Evolutionary conservation across 2,329 filamentous ascomycete genomes (phyloP).

Genomic region (Rhytidhysteron rufulum): DNA sequence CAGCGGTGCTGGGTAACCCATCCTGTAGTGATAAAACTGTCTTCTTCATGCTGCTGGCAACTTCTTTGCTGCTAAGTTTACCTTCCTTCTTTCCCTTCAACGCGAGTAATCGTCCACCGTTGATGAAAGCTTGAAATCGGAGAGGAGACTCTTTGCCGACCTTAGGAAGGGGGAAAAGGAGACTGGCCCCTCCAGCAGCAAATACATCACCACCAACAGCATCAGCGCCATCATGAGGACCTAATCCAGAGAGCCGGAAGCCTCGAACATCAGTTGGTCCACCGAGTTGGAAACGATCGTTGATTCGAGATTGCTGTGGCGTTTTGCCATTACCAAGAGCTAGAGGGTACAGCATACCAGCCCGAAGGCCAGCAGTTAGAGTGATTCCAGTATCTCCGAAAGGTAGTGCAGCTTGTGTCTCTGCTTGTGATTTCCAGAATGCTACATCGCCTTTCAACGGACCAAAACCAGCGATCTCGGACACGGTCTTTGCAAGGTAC

Average conservation of each 20-base stretch:
- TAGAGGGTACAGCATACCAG: constrained; percentile 80
- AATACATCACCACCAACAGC: constrained; percentile 89
- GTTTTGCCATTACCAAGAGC: constrained; percentile 55
- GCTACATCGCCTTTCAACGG: constrained; percentile 81
- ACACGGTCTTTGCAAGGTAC: constrained; percentile 71
- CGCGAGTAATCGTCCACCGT: constrained; percentile 79
- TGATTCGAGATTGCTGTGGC: constrained; percentile 71
- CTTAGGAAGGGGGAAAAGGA: constrained; percentile 80
- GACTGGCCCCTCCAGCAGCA: constrained; percentile 80
- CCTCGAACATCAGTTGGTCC: constrained; percentile 93
- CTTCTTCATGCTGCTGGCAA: constrained; percentile 52
- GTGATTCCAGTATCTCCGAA: constrained; percentile 75
- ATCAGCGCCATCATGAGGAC: constrained; percentile 80
- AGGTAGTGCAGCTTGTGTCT: constrained; percentile 72
- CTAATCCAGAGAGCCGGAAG: constrained; percentile 84
- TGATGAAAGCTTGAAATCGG: constrained; percentile 85
- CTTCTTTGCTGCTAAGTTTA: constrained; percentile 48
- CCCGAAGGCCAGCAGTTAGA: constrained; percentile 74
- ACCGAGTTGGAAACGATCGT: constrained; percentile 92
- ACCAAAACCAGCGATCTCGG: constrained; percentile 85
- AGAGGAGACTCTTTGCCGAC: constrained; percentile 79
- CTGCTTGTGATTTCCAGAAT: constrained; percentile 90
- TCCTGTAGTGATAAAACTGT: constrained; percentile 69
- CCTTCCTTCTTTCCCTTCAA: constrained; percentile 53
- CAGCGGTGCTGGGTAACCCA: constrained; percentile 78